These are phyloP conservation scores for Piromyces sp. DNA, from an alignment of 192 early-diverging fungal species.

Conservation along the genomic window DNA sequence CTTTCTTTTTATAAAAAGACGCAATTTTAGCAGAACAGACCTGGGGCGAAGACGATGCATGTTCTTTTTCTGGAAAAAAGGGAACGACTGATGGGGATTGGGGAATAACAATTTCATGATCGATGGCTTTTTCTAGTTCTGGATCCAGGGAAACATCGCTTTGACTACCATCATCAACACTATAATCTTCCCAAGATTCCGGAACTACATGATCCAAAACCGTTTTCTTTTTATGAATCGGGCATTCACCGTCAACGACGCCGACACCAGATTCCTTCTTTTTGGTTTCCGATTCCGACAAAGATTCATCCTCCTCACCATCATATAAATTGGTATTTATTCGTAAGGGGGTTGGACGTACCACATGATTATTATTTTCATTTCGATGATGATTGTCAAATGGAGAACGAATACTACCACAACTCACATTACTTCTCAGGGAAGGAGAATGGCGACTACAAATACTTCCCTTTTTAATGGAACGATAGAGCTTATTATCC, in stretches of 20 bases:
- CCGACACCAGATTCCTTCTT: no score
- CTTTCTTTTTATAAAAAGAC: not conserved
- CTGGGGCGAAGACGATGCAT: not conserved
- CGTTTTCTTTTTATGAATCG: no score
- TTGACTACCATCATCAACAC: not conserved
- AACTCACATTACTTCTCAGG: not conserved
- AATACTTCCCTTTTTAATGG: not conserved
- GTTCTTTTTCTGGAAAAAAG: not conserved
- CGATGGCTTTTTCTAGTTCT: not conserved
- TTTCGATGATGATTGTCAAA: not conserved
- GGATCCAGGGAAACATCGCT: not conserved
- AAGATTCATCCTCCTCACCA: not conserved
- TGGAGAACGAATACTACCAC: not conserved
- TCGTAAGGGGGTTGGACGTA: not conserved
- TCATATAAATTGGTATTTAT: not conserved
- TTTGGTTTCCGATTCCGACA: no score
- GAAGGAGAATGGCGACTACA: not conserved
- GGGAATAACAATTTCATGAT: not conserved
- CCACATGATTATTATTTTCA: not conserved
- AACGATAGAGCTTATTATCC: not conserved
- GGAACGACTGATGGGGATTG: not conserved
- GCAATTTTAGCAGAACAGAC: not conserved
- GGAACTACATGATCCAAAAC: not conserved
- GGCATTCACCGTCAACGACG: no score
- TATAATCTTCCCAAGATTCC: not conserved